Evolutionary conservation across 331 rosid genomes (phyloP).

Genomic region (Saraca asoca): DNA sequence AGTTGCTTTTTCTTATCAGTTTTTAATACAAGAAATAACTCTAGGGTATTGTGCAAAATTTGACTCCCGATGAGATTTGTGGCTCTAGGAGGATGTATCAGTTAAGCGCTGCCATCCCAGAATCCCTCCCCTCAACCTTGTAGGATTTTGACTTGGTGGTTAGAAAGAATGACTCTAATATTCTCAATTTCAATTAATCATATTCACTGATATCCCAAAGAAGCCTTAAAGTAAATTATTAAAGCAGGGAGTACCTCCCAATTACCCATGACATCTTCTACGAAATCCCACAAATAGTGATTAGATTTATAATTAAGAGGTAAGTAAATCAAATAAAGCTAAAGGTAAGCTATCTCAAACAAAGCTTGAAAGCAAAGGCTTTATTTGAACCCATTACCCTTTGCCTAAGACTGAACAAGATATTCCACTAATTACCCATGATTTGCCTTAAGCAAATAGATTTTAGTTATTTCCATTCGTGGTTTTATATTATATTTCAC

Average conservation of each 20-base stretch:
- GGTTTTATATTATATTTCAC: too few species aligned
- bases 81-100: too few species aligned
- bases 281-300: constrained; percentile 3
- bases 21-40: too few species aligned
- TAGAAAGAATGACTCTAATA: too few species aligned
- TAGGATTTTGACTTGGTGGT: too few species aligned
- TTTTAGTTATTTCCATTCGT: constrained; percentile 40
- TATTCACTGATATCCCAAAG: too few species aligned
- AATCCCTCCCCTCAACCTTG: too few species aligned
- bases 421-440: constrained; percentile 33
- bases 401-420: constrained; percentile 21
- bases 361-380: constrained; percentile 36
- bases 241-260: constrained; percentile 5
- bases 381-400: constrained; percentile 24
- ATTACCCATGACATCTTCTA: constrained; percentile 10
- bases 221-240: not conserved
- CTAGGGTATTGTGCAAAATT: too few species aligned
- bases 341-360: constrained; percentile 12
- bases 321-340: not conserved
- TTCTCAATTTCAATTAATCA: too few species aligned
- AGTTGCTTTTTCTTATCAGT: too few species aligned
- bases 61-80: too few species aligned
- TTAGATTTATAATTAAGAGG: constrained; percentile 19
- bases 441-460: constrained; percentile 16
- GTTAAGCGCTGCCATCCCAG: too few species aligned